Base-by-base conservation (phyloP, 202 grass and related monocot genomes). In the Miscanthus sacchariflorus region DNA sequence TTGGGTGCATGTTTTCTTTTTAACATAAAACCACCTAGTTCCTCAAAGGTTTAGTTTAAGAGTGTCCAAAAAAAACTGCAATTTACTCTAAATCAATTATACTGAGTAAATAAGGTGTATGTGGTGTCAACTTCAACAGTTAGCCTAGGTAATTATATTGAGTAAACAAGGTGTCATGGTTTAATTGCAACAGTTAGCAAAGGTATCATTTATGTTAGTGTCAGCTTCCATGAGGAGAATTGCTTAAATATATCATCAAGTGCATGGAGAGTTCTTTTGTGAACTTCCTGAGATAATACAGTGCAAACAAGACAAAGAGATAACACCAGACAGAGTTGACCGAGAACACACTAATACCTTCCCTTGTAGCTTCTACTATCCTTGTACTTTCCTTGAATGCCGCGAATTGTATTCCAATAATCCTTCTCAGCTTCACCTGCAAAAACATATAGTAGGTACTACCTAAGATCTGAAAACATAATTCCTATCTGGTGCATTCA, bases 351-450 rank as follows among this genome's bases (percentile, higher is more conserved):
- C 12, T 7, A 80, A 45, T 85, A 93, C 91, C 88, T 90, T 80
- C 86, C 88, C 83, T 75, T 90, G 82, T 88, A 86, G 83, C 76
- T 65, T 74, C 61, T 87, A 50, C 56, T 83, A 68, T 77, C 83
- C 43, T 83, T 91, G 28, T 48, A 25, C 4, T 69, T 80, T 18
- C 42, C 83, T 83, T 87, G 92, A 82, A 63, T 68, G 14, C 84
- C 66, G 0, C 80, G 89, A 27, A 91, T 88, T 15, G 6, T 78
- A 23, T 69, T 89, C 92, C 89, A 91, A 28, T 93, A 91, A 36
- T 82, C 84, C 72, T 91, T 93, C 79, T 93, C 92, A 24, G 83
- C 76, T 59, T 91, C 84, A 70, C 92, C 92, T 93, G 77, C 76
- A 74, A 46, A 87, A 81, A 87, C 28, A 72, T n/a, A 79, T n/a